Conservation (phyloP, 805 yeast genomes). For the Lachancea meyersii region DNA sequence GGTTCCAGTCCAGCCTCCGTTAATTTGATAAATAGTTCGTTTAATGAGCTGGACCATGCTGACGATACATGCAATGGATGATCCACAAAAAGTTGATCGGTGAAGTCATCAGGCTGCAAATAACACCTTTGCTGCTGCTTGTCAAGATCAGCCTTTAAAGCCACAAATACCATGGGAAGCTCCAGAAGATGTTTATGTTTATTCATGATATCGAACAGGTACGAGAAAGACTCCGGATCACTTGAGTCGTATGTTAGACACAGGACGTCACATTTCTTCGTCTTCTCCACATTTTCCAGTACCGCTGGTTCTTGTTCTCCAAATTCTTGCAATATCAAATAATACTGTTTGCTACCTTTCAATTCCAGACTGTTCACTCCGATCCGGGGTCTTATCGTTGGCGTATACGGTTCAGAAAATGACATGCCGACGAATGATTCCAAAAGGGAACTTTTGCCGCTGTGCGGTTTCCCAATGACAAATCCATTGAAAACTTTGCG, state of each 20-base stretch:
- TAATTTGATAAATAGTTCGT: slow-evolving; percentile 77
- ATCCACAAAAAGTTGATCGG: slow-evolving; percentile 56
- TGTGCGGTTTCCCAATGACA: slow-evolving; percentile 73
- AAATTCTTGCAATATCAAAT: slow-evolving; percentile 80
- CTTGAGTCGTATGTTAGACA: slow-evolving; percentile 91
- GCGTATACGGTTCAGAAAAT: slow-evolving; percentile 64
- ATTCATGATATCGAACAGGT: slow-evolving; percentile 62
- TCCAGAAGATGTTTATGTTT: slow-evolving; percentile 52
- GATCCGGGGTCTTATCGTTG: slow-evolving; percentile 72
- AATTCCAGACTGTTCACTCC: slow-evolving; percentile 91
- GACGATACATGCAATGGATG: slow-evolving; percentile 91
- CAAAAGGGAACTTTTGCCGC: slow-evolving; percentile 82
- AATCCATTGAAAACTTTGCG: slow-evolving; percentile 90
- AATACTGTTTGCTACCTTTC: slow-evolving; percentile 93
- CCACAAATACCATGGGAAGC: slow-evolving; percentile 83
- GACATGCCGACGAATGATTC: slow-evolving; percentile 76
- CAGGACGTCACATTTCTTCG: slow-evolving; percentile 84
- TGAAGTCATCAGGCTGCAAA: slow-evolving; percentile 80
- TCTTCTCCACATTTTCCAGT: slow-evolving; percentile 56
- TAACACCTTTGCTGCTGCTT: slow-evolving; percentile 88
- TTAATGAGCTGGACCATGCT: slow-evolving; percentile 79
- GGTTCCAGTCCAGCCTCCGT: slow-evolving; percentile 87
- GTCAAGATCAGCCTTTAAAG: slow-evolving; percentile 90
- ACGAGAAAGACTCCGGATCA: slow-evolving; percentile 90
- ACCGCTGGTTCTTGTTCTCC: slow-evolving; percentile 84